Evolutionary conservation across 2,329 filamentous ascomycete species (phyloP), one percentile per base, ranked within the genome.

Genomic region (Chrysoporthe puriensis): DNA sequence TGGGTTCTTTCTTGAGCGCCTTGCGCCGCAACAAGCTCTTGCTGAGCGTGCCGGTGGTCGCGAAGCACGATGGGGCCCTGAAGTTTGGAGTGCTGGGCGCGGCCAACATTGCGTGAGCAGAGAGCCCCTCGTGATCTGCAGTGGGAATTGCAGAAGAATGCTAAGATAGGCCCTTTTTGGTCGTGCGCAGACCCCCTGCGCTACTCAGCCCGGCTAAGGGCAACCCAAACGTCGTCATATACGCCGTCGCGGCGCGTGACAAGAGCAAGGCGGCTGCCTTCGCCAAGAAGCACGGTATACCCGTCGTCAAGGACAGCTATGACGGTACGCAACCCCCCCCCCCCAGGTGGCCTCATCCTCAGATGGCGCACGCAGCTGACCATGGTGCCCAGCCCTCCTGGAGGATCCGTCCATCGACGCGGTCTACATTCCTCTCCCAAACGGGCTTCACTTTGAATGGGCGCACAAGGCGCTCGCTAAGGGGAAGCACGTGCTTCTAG

Each of bases 401-500:
- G 72, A 79, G 66, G 79, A 84, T 67, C 72, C 78, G 2, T 74
- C 77, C 34, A 82, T 83, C 72, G 80, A 85, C 50, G 81, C 79
- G 21, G 80, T 87, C 61, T 86, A 85, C 73, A 83, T 86, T 66
- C 79, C 83, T 7, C 77, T 87, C 4, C 81, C 82, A 6, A 78
- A 78, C 63, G 75, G 77, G 4, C 72, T 81, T 9, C 80, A 82
- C 71, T 77, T 74, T 59, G 80, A 84, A 72, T 87, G 83, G 82
- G 78, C 84, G 9, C 71, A 83, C 18, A 80, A 81, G 63, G 79
- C 83, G 3, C 75, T 88, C 32, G 72, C 75, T 32, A 80, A 80
- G 3, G 82, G 83, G 4, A 87, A 87, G 70, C 84, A 87, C 71
- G 84, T 88, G 26, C 79, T 88, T 0, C 74, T 87, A 2, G 85